phyloP scores from a whole-genome alignment of 768 basidiomycete species.

The Cubamyces lactineus region DNA sequence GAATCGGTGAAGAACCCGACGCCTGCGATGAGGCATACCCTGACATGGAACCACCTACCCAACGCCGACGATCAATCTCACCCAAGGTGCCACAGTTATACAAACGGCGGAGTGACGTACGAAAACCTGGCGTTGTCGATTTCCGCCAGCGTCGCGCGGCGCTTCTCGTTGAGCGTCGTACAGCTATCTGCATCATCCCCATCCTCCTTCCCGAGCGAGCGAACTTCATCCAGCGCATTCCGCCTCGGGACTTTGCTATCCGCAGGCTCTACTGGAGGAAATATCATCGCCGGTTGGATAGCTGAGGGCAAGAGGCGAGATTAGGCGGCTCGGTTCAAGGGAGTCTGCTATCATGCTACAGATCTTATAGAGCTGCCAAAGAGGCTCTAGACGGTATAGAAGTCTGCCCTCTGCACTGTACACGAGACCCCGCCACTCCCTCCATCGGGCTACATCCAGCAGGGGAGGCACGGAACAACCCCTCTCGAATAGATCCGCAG shows the following conservation, averaged over 20 bases:
- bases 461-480: not conserved
- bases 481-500: not conserved
- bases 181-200: not conserved
- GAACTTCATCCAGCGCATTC: not conserved
- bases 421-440: not conserved
- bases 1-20: constrained; percentile 38
- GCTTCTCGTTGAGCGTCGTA: constrained; percentile 36
- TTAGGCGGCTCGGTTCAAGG: not conserved
- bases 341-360: not conserved
- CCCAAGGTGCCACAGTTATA: too few relatives aligned
- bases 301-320: not conserved
- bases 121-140: constrained; percentile 54
- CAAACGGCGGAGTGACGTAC: constrained; percentile 24
- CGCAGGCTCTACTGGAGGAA: not conserved
- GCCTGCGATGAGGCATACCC: constrained; percentile 42
- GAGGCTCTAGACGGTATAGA: not conserved
- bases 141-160: constrained; percentile 52
- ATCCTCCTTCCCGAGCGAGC: not conserved
- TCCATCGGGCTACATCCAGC: not conserved
- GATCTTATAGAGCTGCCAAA: not conserved
- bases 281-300: not conserved
- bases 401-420: too few relatives aligned
- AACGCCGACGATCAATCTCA: not conserved
- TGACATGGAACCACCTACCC: constrained; percentile 53
- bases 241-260: not conserved